Evolutionary conservation across 139 green algal species (phyloP).

Genomic region (Gonium pectorale): DNA sequence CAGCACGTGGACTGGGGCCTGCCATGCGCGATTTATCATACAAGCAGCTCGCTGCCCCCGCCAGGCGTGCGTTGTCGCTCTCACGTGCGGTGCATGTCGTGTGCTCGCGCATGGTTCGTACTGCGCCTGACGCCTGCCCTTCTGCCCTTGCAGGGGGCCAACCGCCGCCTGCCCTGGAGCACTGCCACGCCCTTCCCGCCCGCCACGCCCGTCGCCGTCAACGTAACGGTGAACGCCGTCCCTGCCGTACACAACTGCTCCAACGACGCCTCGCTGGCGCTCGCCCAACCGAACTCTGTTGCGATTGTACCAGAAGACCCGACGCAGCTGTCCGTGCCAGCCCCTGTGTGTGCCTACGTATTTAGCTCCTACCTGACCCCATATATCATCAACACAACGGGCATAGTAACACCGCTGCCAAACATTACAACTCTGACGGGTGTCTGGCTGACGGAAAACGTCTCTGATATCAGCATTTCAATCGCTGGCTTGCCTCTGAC

Average conservation of each 20-base stretch:
- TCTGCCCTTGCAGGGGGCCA: not conserved
- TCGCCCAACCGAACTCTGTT: constrained; percentile 34
- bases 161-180: not conserved
- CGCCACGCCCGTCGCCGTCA: not conserved
- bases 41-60: not conserved
- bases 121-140: not conserved
- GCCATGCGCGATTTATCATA: not conserved
- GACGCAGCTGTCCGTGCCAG: constrained; percentile 10
- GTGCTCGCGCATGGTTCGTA: not conserved
- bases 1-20: not conserved
- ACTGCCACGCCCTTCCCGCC: not conserved
- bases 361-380: not conserved
- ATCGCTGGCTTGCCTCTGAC: constrained; percentile 8
- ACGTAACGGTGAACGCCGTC: not conserved
- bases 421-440: not conserved
- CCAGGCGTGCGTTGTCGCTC: not conserved
- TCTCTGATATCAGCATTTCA: not conserved
- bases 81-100: no score
- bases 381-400: not conserved
- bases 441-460: not conserved
- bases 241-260: not conserved
- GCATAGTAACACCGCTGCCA: not conserved
- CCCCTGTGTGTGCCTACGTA: constrained; percentile 40
- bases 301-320: constrained; percentile 18
- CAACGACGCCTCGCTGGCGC: not conserved